Conservation (phyloP, 805 yeast species). For the Wickerhamiella australiensis region DNA sequence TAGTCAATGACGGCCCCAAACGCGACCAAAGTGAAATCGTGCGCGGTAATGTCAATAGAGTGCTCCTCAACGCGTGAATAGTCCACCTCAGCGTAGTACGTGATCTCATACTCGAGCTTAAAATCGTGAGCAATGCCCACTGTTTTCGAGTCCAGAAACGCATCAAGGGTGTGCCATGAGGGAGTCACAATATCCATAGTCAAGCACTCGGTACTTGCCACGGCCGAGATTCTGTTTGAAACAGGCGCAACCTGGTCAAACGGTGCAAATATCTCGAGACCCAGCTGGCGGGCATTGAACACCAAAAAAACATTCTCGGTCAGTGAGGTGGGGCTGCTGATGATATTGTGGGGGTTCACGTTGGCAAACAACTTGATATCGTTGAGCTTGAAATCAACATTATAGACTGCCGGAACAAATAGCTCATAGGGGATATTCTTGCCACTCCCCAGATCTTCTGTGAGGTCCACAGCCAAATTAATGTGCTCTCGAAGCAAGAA, state of each 20-base stretch:
- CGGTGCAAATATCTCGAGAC: constrained; percentile 44
- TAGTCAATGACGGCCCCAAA: constrained; percentile 73
- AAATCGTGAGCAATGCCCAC: constrained; percentile 62
- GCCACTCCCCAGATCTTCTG: constrained; percentile 67
- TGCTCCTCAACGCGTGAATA: constrained; percentile 39
- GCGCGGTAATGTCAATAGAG: constrained; percentile 51
- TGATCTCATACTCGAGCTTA: constrained; percentile 51
- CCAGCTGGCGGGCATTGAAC: constrained; percentile 50
- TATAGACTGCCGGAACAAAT: constrained; percentile 61
- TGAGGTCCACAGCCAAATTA: constrained; percentile 54
- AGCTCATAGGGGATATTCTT: constrained; percentile 52
- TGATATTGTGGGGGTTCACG: constrained; percentile 76
- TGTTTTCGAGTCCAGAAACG: constrained; percentile 49
- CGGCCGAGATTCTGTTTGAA: constrained; percentile 19
- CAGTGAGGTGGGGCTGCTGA: constrained; percentile 78
- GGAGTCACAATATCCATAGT: constrained; percentile 63
- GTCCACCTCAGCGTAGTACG: constrained; percentile 35
- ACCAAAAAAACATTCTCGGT: constrained; percentile 68
- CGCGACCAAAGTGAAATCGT: constrained; percentile 52
- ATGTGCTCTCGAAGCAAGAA: constrained; percentile 77
- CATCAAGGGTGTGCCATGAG: constrained; percentile 78
- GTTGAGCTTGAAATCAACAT: constrained; percentile 45
- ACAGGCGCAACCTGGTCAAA: constrained; percentile 31
- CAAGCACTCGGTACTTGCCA: constrained; percentile 38
- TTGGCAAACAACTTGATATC: constrained; percentile 56